Conservation (phyloP, 306 rosid genomes). For the Quercus alba region DNA sequence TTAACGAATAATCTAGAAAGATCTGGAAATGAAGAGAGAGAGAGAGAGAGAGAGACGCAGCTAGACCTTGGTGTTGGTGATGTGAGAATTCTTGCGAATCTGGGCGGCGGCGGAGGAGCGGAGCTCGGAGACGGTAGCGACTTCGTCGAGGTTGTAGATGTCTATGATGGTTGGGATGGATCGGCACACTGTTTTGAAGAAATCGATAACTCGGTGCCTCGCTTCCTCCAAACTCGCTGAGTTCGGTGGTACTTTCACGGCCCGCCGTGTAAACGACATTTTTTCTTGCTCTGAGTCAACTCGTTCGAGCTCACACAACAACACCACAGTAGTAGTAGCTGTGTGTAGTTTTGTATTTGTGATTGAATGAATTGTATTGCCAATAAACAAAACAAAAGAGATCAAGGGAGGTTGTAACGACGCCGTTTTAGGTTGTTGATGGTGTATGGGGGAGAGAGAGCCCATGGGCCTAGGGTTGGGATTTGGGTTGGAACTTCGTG, state of each 20-base stretch:
- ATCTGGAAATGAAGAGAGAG: too few species aligned
- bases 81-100: conserved; percentile 70
- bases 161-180: conserved; percentile 78
- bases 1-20: too few species aligned
- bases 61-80: conserved; percentile 73
- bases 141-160: conserved; percentile 75
- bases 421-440: background rate
- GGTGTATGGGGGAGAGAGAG: background rate
- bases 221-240: conserved; percentile 81
- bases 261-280: conserved; percentile 55
- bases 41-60: background rate
- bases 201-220: conserved; percentile 67
- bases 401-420: background rate
- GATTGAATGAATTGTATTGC: too few species aligned
- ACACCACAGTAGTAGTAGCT: too few species aligned
- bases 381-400: background rate
- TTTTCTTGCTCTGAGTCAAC: conserved; percentile 3
- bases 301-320: background rate
- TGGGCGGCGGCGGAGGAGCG: conserved; percentile 77
- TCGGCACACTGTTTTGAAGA: conserved; percentile 78
- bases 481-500: too few species aligned
- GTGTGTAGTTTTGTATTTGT: too few species aligned
- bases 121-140: conserved; percentile 53
- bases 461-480: too few species aligned
- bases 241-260: conserved; percentile 80